Evolutionary conservation across 768 basidiomycete genomes (phyloP), one percentile per base, ranked within the genome.

Genomic region (Tricholoma bakamatsutake): DNA sequence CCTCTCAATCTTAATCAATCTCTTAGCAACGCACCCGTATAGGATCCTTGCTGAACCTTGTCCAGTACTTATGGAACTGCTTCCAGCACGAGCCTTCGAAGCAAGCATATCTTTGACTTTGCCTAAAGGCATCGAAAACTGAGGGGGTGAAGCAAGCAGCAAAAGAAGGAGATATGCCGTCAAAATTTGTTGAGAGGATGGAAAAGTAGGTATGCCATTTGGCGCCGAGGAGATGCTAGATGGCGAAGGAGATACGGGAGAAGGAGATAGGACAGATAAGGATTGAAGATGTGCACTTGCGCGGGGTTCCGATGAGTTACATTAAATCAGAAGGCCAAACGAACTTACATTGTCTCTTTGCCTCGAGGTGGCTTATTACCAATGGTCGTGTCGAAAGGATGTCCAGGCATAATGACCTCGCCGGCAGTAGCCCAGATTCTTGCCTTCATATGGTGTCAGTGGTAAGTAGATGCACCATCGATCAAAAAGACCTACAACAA

Each of bases 21-120:
- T 76, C 71, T 91, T 92, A 13, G 87, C 90, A n/a, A 91, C 87
- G 64, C 89, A 90, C 1, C 76, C 82, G 62, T 89, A 92, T 11
- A 91, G 67, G 13, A 87, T 80, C 40, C 86, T 74, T 8, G 81
- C 85, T 10, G 81, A 73, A 35, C 80, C 77, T 54, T 76, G 73
- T 15, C 75, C 76, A 3, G 70, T 60, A 21, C 65, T 64, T 15
- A 64, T 67, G 3, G 64, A 52, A 31, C 66, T 62, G 9, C 72
- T 73, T 50, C 62, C 68, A 42, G 60, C 61, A 62, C 67, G 76
- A 50, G 73, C 74, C 59, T 77, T 82, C 17, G 66, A 61, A 6
- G 75, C 69, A 18, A 91, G 68, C 18, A 75, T 65, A 50, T 80
- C 80, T 67, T 89, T 90, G 13, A 86, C 72, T 61, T 76, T 79